Evolutionary conservation across 2,329 filamentous ascomycete genomes (phyloP).

Genomic region (Sarocladiaceae sp.): DNA sequence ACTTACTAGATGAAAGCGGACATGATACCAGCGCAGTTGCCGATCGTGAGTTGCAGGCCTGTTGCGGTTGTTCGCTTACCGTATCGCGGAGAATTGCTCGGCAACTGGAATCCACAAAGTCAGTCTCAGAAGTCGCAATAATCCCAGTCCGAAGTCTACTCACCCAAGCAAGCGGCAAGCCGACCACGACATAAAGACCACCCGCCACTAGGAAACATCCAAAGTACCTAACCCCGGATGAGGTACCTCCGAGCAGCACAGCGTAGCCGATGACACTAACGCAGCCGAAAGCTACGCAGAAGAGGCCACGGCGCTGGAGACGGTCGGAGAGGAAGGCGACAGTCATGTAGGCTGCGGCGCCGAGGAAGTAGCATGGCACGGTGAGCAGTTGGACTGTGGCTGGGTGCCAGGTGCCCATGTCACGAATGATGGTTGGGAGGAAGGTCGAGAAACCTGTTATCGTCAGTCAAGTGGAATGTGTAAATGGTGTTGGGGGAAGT

Average conservation of each 20-base stretch:
- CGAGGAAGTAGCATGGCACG: slow-evolving; percentile 72
- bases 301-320: slow-evolving; percentile 61
- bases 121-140: no score
- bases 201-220: slow-evolving; percentile 72
- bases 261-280: slow-evolving; percentile 67
- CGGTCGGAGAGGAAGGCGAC: slow-evolving; percentile 65
- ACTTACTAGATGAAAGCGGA: slow-evolving; percentile 59
- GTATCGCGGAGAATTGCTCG: slow-evolving; percentile 68
- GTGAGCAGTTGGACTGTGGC: slow-evolving; percentile 71
- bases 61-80: slow-evolving; percentile 71
- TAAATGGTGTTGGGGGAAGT: slow-evolving; percentile 10
- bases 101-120: slow-evolving; percentile 30
- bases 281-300: slow-evolving; percentile 56
- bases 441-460: slow-evolving; percentile 68
- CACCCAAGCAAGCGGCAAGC: slow-evolving; percentile 55
- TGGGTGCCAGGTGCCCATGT: slow-evolving; percentile 57
- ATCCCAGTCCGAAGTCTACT: slow-evolving; percentile 23
- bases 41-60: slow-evolving; percentile 66
- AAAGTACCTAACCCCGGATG: slow-evolving; percentile 65
- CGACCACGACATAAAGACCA: slow-evolving; percentile 62
- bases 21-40: slow-evolving; percentile 70
- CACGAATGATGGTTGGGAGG: slow-evolving; percentile 72
- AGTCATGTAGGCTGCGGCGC: slow-evolving; percentile 64
- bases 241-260: slow-evolving; percentile 57
- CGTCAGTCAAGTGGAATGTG: background rate